These are phyloP conservation scores for Fusarium hainanense DNA, from an alignment of 2,329 filamentous ascomycete species.

Conservation along the genomic window DNA sequence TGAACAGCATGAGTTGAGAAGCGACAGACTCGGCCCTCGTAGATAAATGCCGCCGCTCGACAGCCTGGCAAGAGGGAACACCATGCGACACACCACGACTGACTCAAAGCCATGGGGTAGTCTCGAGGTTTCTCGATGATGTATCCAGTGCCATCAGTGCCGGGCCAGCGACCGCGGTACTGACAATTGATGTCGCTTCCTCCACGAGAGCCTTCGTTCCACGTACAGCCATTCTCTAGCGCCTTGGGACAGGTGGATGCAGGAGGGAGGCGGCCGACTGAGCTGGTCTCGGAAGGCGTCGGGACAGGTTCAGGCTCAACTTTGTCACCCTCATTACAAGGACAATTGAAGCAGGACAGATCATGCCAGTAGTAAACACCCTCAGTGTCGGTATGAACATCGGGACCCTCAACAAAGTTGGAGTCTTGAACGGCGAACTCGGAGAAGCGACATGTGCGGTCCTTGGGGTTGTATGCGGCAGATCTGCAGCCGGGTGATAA, in stretches of 20 bases:
- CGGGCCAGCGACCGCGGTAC: conserved; percentile 14
- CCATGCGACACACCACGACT: conserved; percentile 17
- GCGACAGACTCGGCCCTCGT: not conserved
- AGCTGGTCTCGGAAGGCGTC: not conserved
- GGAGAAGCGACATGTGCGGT: not conserved
- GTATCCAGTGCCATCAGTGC: not conserved
- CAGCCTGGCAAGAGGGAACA: conserved; percentile 4
- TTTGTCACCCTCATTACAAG: not conserved
- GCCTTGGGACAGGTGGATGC: conserved; percentile 9
- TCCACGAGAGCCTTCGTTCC: conserved; percentile 1
- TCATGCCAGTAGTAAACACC: conserved; percentile 19
- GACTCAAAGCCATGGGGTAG: conserved; percentile 10
- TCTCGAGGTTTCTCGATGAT: conserved; percentile 4
- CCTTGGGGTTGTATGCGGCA: not conserved
- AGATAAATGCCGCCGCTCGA: conserved; percentile 1
- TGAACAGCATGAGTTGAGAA: conserved; percentile 9
- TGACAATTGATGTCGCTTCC: not conserved
- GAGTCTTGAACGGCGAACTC: conserved; percentile 8
- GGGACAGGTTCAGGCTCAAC: not conserved
- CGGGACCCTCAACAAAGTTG: not conserved
- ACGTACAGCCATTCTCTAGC: not conserved
- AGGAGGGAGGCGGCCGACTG: not conserved
- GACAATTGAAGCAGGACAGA: conserved; percentile 16
- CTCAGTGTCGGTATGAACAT: not conserved
- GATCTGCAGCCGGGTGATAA: conserved; percentile 1